Base-by-base conservation (phyloP, 495 filamentous ascomycete species). In the Penicillium coprophilum region DNA sequence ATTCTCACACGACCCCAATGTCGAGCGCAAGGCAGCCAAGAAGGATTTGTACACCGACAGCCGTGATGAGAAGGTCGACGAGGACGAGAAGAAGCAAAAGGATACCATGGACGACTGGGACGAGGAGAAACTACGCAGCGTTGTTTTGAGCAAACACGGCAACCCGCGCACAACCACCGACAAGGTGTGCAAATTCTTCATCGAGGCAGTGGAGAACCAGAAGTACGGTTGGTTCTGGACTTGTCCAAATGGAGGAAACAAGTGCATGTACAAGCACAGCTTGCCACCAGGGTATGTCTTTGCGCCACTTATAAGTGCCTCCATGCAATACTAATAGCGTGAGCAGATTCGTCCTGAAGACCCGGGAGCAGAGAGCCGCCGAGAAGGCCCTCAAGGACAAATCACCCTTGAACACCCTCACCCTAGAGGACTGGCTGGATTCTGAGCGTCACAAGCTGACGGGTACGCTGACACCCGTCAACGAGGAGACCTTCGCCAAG, bases 151-250 rank as follows among this genome's bases (percentile, higher is more conserved):
- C 65, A 99, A 97, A 77, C 95, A 97, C 68, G 94, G 94, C 13
- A 99, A 99, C 77, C 94, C 94, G 51, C 83, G 87, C 64, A 96
- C 93, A 40, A 91, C 91, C 8, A 99, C 94, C 56, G 94, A 99
- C 65, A 99, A 96, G 73, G 92, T 97, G 55, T 99, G 94, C 88
- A 99, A 97, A 75, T 96, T 78, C 79, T 99, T 99, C 74, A 94
- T 97, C 72, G 91, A 95, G 56, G 94, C 94, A 3, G 92, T 99
- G 50, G 94, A 99, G 76, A 94, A 97, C 61, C 87, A 88, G 61
- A 97, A 97, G 76, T 99, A 99, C 64, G 94, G 94, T 59, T 99
- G 94, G 94, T 96, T 97, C 75, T 99, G 94, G 94, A 78, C 81
- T 34, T 99, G 94, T 84, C 94, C 94, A 46, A 97, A 97, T 71